phyloP scores from a whole-genome alignment of 345 rosid genomes.

The Camelina sativa region DNA sequence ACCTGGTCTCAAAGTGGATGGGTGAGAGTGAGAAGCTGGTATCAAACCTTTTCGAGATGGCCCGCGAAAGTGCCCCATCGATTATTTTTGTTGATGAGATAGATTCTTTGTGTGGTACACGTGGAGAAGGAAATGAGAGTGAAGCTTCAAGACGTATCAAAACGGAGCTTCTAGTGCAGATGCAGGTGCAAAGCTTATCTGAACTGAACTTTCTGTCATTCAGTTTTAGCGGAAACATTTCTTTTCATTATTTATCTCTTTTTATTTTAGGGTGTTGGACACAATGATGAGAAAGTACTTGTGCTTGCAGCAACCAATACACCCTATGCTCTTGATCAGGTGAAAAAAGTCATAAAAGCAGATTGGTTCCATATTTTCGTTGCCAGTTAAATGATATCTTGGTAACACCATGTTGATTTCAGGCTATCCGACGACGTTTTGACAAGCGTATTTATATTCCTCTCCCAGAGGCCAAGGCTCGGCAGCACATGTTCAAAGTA shows the following conservation, averaged over 20 bases:
- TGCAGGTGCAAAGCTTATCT: conserved; percentile 68
- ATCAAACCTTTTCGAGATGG: conserved; percentile 91
- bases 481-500: conserved; percentile 95
- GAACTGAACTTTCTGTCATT: conserved; percentile 13
- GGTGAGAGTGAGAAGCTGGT: conserved; percentile 98
- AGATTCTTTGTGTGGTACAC: conserved; percentile 89
- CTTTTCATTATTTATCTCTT: conserved; percentile 18
- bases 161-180: conserved; percentile 97
- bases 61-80: conserved; percentile 94
- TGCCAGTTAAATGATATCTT: conserved; percentile 21
- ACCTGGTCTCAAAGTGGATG: conserved; percentile 98
- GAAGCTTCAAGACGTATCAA: conserved; percentile 97
- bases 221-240: background rate
- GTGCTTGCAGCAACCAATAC: conserved; percentile 96
- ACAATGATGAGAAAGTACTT: conserved; percentile 90
- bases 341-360: conserved; percentile 20
- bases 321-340: conserved; percentile 96
- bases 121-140: conserved; percentile 96
- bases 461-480: conserved; percentile 88
- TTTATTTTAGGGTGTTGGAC: conserved; percentile 76
- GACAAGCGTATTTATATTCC: conserved; percentile 98
- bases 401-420: conserved; percentile 45
- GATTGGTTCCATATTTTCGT: conserved; percentile 27
- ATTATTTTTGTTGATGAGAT: conserved; percentile 93
- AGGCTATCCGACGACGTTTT: conserved; percentile 95